Evolutionary conservation across 1,284 basidiomycete species (phyloP).

Genomic region (Gymnopus androsaceus): DNA sequence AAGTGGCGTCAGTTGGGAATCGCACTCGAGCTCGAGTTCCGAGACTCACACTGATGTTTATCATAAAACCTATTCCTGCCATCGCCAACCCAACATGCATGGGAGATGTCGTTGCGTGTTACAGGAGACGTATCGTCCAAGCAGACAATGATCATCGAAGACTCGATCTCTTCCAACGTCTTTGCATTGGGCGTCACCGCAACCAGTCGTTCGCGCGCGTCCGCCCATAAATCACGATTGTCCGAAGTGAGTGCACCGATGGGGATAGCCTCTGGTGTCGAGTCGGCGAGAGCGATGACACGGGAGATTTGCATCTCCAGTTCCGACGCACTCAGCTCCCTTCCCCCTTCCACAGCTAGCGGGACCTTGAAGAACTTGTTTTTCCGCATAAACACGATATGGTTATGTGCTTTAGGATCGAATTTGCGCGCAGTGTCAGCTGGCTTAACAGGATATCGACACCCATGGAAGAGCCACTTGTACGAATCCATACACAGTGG

Average conservation of each 20-base stretch:
- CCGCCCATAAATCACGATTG: conserved; percentile 90
- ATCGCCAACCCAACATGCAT: conserved; percentile 90
- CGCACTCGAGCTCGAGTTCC: background rate
- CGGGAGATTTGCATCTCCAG: conserved; percentile 80
- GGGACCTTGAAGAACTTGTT: conserved; percentile 88
- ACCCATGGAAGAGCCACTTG: conserved; percentile 95
- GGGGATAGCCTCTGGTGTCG: conserved; percentile 51
- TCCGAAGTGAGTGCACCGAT: conserved; percentile 87
- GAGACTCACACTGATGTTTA: conserved; percentile 85
- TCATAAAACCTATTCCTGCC: conserved; percentile 95
- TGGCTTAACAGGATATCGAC: conserved; percentile 82
- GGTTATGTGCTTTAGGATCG: conserved; percentile 76
- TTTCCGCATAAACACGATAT: conserved; percentile 89
- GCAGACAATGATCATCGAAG: conserved; percentile 85
- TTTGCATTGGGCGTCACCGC: conserved; percentile 71
- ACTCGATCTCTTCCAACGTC: conserved; percentile 82
- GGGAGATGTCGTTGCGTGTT: conserved; percentile 82
- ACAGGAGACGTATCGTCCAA: conserved; percentile 83
- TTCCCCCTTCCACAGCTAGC: conserved; percentile 62
- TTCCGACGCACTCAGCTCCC: conserved; percentile 75
- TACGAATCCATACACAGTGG: conserved; percentile 96
- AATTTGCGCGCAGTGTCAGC: conserved; percentile 87
- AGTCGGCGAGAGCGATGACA: too few relatives aligned
- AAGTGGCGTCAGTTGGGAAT: background rate
- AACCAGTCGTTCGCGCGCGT: conserved; percentile 72